Evolutionary conservation across 2,329 filamentous ascomycete genomes (phyloP).

Genomic region (Trichoderma brevicompactum): DNA sequence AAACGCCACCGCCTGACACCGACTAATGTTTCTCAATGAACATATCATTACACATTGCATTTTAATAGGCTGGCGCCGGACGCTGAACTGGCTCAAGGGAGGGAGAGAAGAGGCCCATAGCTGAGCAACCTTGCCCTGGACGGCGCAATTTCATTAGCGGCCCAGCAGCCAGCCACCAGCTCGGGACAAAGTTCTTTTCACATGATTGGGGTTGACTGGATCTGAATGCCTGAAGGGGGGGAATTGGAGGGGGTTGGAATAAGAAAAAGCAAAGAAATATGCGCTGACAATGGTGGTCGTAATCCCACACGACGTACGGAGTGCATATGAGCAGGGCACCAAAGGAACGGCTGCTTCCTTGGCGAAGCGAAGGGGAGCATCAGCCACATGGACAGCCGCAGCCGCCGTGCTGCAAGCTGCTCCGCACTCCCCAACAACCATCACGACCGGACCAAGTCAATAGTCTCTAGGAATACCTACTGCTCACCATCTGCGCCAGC

Average conservation of each 20-base stretch:
- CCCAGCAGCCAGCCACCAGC: constrained; percentile 18
- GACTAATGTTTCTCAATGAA: constrained; percentile 13
- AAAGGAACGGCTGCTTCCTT: constrained; percentile 15
- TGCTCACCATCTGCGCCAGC: neutral
- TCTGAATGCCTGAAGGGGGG: constrained; percentile 1
- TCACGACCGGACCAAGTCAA: neutral
- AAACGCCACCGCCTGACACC: constrained; percentile 3
- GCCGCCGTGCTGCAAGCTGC: constrained; percentile 19
- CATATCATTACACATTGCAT: neutral
- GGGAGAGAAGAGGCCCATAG: constrained; percentile 13
- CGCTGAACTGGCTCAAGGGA: constrained; percentile 1
- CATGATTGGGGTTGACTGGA: constrained; percentile 9
- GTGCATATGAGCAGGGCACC: neutral
- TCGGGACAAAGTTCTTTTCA: neutral
- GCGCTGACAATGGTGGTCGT: constrained; percentile 10
- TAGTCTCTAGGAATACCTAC: neutral
- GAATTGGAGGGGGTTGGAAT: neutral
- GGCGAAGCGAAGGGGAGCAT: constrained; percentile 18
- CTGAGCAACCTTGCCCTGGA: constrained; percentile 19
- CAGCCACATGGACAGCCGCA: constrained; percentile 18
- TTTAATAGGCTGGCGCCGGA: constrained; percentile 5
- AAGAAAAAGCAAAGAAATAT: constrained; percentile 11
- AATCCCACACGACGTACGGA: neutral
- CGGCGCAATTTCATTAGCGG: constrained; percentile 26
- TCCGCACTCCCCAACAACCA: constrained; percentile 7